Evolutionary conservation across 305 asterid species (phyloP).

Genomic region (Andrographis paniculata): DNA sequence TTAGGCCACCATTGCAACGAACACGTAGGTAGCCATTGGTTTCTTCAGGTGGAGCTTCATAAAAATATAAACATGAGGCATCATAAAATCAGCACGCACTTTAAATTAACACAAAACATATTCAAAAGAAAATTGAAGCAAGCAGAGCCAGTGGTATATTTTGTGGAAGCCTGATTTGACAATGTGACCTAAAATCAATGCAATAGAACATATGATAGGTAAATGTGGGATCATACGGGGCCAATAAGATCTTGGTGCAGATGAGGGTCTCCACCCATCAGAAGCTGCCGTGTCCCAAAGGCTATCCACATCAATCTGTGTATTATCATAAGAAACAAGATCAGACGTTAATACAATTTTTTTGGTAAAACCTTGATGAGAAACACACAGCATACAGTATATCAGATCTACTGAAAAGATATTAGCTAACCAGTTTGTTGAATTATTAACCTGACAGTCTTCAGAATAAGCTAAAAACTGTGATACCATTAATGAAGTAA

Average conservation of each 20-base stretch:
- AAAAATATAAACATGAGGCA: conserved; percentile 15
- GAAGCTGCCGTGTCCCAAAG: conserved; percentile 82
- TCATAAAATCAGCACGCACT: too few relatives aligned
- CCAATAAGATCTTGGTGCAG: conserved; percentile 94
- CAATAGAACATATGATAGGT: neutral
- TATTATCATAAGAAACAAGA: conserved; percentile 20
- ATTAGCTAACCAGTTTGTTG: neutral
- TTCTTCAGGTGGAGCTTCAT: conserved; percentile 72
- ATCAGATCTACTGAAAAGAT: conserved; percentile 9
- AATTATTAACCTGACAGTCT: neutral
- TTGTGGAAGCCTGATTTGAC: conserved; percentile 10
- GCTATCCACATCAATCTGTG: conserved; percentile 58
- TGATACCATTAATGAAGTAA: conserved; percentile 12
- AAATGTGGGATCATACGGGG: conserved; percentile 42
- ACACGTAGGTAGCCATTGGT: conserved; percentile 90
- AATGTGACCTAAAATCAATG: conserved; percentile 3
- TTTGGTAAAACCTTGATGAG: neutral
- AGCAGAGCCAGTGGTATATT: neutral
- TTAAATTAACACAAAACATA: conserved; percentile 16
- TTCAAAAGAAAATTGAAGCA: conserved; percentile 1
- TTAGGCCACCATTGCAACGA: conserved; percentile 97
- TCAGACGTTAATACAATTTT: conserved; percentile 2
- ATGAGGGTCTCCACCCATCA: conserved; percentile 91
- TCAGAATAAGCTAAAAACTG: neutral
- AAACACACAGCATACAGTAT: neutral